phyloP scores from a whole-genome alignment of 257 asterid species.

The Solanum ossicruentum region DNA sequence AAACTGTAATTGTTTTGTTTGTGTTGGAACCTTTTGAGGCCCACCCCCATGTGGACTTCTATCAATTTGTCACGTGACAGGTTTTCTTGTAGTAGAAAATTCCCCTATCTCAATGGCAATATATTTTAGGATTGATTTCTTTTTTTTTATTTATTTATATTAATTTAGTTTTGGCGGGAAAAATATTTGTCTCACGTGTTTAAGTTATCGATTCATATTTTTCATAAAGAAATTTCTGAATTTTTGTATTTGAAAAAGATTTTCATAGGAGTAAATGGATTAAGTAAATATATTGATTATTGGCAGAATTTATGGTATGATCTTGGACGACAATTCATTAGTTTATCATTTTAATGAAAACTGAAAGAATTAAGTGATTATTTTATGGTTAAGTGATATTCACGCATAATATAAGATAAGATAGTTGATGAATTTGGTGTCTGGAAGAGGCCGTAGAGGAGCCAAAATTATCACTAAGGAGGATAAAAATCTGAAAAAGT shows the following conservation, averaged over 20 bases:
- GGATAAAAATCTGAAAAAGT: too few species aligned
- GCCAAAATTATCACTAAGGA: too few species aligned
- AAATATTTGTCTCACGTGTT: neutral
- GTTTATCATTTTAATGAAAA: neutral
- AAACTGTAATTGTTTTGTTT: neutral
- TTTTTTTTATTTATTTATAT: neutral
- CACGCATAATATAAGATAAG: neutral
- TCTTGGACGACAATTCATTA: neutral
- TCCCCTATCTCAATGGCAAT: neutral
- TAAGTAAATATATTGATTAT: neutral
- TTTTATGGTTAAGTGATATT: too few species aligned
- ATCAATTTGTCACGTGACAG: conserved; percentile 19
- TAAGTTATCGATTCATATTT: too few species aligned
- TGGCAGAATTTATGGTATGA: neutral
- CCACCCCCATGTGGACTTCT: conserved; percentile 30
- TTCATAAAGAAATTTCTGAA: too few species aligned
- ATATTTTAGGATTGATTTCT: neutral
- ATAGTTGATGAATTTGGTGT: neutral
- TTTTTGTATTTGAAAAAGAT: too few species aligned
- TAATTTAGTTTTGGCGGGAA: neutral
- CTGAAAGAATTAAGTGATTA: neutral
- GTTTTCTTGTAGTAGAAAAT: neutral
- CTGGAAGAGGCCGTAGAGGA: too few species aligned
- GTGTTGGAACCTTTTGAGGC: neutral
- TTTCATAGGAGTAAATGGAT: neutral